A percentile compares a stretch with the other conserved stretches of the same genome.
These are phyloP conservation scores for Nemania diffusa DNA, from an alignment of 2,329 filamentous ascomycete genomes.

Conservation along the genomic window DNA sequence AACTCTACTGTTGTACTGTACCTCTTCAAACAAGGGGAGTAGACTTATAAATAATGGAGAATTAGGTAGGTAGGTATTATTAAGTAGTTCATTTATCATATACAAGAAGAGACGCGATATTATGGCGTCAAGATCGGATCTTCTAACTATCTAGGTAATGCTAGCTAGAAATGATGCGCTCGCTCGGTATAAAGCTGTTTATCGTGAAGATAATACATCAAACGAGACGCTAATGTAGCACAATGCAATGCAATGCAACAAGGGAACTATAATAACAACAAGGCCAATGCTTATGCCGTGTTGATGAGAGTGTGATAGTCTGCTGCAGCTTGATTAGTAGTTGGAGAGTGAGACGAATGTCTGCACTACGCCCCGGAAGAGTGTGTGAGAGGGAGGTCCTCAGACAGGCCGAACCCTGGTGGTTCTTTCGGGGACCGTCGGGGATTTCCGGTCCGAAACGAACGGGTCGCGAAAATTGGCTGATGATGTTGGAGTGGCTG, in stretches of 20 bases:
- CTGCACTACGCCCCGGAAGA: neutral
- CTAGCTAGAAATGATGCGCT: neutral
- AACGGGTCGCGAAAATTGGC: neutral
- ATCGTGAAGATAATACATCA: neutral
- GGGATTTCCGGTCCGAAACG: neutral
- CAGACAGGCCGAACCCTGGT: neutral
- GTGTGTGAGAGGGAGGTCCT: too few species aligned
- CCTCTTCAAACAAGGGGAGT: neutral
- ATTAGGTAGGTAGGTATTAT: neutral
- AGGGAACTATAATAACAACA: neutral
- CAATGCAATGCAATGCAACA: conserved; percentile 2
- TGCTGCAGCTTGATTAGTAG: neutral
- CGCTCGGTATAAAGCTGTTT: neutral
- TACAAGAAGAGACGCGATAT: conserved; percentile 7
- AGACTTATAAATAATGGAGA: neutral
- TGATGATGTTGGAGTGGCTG: neutral
- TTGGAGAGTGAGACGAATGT: neutral
- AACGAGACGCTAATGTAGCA: conserved; percentile 12
- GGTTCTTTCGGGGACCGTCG: neutral
- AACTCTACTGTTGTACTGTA: neutral
- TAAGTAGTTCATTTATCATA: conserved; percentile 1
- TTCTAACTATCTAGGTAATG: neutral
- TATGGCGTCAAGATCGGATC: conserved; percentile 1
- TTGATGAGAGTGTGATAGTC: neutral
- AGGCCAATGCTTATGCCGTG: conserved; percentile 10